phyloP scores from a whole-genome alignment of 495 filamentous ascomycete species.

The Echria macrotheca region DNA sequence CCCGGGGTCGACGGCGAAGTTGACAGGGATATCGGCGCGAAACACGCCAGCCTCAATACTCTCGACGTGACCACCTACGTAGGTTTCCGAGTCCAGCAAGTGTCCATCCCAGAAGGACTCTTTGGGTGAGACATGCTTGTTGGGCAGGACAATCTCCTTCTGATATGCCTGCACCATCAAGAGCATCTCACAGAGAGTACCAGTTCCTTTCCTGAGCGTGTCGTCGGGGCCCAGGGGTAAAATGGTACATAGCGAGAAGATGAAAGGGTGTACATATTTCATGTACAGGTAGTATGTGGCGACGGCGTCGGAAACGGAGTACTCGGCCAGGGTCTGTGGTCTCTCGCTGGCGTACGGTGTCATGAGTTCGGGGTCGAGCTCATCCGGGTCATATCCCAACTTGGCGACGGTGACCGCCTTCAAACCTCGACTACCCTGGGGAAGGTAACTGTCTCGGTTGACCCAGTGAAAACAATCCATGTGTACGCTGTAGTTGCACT shows the following conservation, averaged over 20 bases:
- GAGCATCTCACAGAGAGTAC: slow-evolving; percentile 97
- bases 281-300: slow-evolving; percentile 99
- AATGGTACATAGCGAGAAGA: slow-evolving; percentile 97
- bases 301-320: slow-evolving; percentile 98
- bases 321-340: slow-evolving; percentile 91
- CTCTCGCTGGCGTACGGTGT: slow-evolving; percentile 87
- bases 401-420: slow-evolving; percentile 98
- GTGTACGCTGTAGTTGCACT: slow-evolving; percentile 89
- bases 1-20: slow-evolving; percentile 79
- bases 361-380: slow-evolving; percentile 97
- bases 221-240: slow-evolving; percentile 90
- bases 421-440: slow-evolving; percentile 92
- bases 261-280: slow-evolving; percentile 99
- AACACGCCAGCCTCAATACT: slow-evolving; percentile 99
- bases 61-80: slow-evolving; percentile 97
- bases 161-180: slow-evolving; percentile 97
- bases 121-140: slow-evolving; percentile 87
- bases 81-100: slow-evolving; percentile 91
- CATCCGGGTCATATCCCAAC: slow-evolving; percentile 96
- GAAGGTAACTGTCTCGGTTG: slow-evolving; percentile 95
- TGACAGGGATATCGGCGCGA: slow-evolving; percentile 86
- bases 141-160: slow-evolving; percentile 86
- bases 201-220: slow-evolving; percentile 89
- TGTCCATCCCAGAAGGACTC: slow-evolving; percentile 97
- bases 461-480: slow-evolving; percentile 99